Conservation (phyloP, 2,329 filamentous ascomycete species). For the Apiospora phragmitis region DNA sequence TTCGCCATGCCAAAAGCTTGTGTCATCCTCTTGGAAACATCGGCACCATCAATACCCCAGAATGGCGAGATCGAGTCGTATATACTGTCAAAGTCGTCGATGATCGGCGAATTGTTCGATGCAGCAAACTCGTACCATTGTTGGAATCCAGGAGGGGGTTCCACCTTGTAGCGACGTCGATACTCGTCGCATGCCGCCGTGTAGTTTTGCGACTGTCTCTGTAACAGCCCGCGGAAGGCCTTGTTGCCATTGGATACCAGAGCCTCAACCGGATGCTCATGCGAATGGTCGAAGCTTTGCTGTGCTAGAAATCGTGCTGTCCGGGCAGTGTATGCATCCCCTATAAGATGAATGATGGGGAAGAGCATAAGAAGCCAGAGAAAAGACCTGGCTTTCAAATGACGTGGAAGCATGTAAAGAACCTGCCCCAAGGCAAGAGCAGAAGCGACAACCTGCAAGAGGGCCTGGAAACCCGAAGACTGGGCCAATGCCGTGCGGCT, state of each 20-base stretch:
- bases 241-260: conserved; percentile 29
- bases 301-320: conserved; percentile 13
- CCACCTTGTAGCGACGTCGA: conserved; percentile 39
- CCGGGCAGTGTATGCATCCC: conserved; percentile 28
- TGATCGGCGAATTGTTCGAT: conserved; percentile 41
- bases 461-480: conserved; percentile 26
- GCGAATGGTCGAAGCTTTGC: conserved; percentile 30
- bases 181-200: conserved; percentile 42
- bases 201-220: conserved; percentile 39
- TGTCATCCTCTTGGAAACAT: conserved; percentile 31
- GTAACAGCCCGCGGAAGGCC: conserved; percentile 32
- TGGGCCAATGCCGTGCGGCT: conserved; percentile 29
- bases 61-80: conserved; percentile 41
- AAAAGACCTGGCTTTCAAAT: conserved; percentile 22
- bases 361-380: conserved; percentile 35
- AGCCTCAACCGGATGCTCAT: conserved; percentile 39
- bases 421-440: conserved; percentile 34
- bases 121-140: conserved; percentile 46
- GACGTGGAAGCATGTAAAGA: conserved; percentile 31
- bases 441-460: conserved; percentile 29
- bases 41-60: conserved; percentile 36
- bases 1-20: conserved; percentile 22
- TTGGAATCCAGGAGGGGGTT: conserved; percentile 48
- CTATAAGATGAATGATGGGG: conserved; percentile 32
- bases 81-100: conserved; percentile 51